These are phyloP conservation scores for Groenewaldozyma auringiensis DNA, from an alignment of 1,139 yeast genomes.

Conservation along the genomic window DNA sequence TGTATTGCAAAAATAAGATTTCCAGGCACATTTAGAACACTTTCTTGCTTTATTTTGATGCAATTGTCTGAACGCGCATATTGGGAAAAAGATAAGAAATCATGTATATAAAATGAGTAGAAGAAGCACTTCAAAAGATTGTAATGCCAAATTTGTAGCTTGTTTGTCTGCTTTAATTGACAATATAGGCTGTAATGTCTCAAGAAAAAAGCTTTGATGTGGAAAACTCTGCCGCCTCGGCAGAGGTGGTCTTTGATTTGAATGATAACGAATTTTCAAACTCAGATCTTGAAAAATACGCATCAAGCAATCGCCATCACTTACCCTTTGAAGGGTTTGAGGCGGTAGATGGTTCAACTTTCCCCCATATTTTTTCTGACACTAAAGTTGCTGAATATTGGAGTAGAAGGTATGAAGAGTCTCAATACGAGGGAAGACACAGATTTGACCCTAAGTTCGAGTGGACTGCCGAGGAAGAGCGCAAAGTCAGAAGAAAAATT, in stretches of 20 bases:
- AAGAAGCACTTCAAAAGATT: no score
- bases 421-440: constrained; percentile 38
- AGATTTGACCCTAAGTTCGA: constrained; percentile 40
- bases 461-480: constrained; percentile 42
- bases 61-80: no score
- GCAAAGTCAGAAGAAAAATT: constrained; percentile 33
- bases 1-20: no score
- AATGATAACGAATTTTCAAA: not conserved
- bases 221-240: no score
- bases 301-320: not conserved
- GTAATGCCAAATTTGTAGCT: no score
- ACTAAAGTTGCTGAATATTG: constrained; percentile 39
- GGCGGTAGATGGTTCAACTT: constrained; percentile 3
- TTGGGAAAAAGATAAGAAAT: no score
- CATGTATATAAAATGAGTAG: no score
- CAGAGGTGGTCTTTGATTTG: not conserved
- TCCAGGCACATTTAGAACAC: no score
- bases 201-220: no score
- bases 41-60: no score
- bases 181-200: no score
- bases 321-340: constrained; percentile 2
- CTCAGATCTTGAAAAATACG: not conserved
- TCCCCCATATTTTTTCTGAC: constrained; percentile 26
- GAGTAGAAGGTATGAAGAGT: constrained; percentile 32
- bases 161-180: no score